Base-by-base conservation (phyloP, 768 basidiomycete species). In the Leucogyrophana mollusca region DNA sequence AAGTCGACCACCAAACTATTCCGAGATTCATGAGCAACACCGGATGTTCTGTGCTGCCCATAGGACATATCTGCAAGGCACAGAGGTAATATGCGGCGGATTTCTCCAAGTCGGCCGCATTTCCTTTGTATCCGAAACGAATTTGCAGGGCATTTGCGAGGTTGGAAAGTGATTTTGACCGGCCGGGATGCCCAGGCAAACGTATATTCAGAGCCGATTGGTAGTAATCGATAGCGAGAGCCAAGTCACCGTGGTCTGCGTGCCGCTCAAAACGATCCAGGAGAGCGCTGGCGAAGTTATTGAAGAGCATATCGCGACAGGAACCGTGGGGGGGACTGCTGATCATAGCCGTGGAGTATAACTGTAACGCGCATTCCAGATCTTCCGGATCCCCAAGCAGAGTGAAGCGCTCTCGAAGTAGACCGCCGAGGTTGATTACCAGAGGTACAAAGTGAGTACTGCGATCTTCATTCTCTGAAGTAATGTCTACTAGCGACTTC, bases 61-160 rank as follows among this genome's bases (percentile, higher is more conserved):
- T 51, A 32, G 56, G 42, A 17, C 36, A 43, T 34, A 61, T 24
- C 36, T 48, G 38, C 20, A 64, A 34, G 3, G 61, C 60, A 37
- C 47, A 43, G 9, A 17, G 27, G 30, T 45, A 46, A 27, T 52
- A 8, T 24, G 23, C 33, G 4, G 18, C 36, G 34, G 60, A 45
- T 30, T 18, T 44, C 35, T 67, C 53, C 23, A 71, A 25, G 43
- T 69, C 63, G 38, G 49, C 45, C 16, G 47, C 32, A 10, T 55
- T 45, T 3, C 62, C 56, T 4, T 58, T 47, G 13, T 43, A 21
- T 25, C 61, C 56, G 51, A 58, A 70, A 18, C 47, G 59, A 48
- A 24, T 4, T 17, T 47, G 40, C 20, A 66, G 46, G 0, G 55
- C 47, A 37, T 35, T 49, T 8, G 55, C 65, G 5, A 71, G 52